Evolutionary conservation across 768 basidiomycete species (phyloP), one percentile per base, ranked within the genome.

Genomic region (Daedalea quercina): DNA sequence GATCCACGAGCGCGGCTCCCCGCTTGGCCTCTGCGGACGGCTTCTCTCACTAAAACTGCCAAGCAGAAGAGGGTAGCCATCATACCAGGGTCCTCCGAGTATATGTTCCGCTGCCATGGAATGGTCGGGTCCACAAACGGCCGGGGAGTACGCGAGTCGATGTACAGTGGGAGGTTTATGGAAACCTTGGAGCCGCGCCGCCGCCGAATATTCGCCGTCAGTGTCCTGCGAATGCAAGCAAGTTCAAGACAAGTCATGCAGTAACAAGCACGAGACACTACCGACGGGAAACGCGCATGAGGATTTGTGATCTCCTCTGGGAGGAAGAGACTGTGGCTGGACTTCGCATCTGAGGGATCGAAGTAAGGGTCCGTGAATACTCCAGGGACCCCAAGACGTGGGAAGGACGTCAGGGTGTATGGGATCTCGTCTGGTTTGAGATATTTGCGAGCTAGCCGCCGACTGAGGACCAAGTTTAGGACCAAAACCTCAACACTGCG

Each of bases 281-380:
- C 93, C 71, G 60, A 98, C 96, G 94, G 95, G 73, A 98, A 99
- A 51, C 96, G 89, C 44, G 87, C 91, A 71, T 98, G 96, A 34
- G 94, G 92, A 67, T 98, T 99, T 41, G 92, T 97, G 59, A 98
- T 84, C 70, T 97, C 85, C 63, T 98, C 87, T 1, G 94, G 92
- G 17, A 99, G 76, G 74, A 98, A 98, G 50, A 97, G 71, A 65
- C 91, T 94, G 67, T 93, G 89, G 61, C 92, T 95, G 25, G 92
- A 95, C 50, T 84, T 70, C 4, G 93, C 91, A 55, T 80, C 75
- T 13, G 71, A 68, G 8, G 94, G 90, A 54, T 84, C 79, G 60
- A 76, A 87, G 65, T 87, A 81, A 2, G 96, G 96, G 57, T 97
- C 94, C 1, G 94, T 92, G 69, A 98, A 99, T 50, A 84, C 79